phyloP scores from a whole-genome alignment of 1,284 basidiomycete species.

The Flammula alnicola region DNA sequence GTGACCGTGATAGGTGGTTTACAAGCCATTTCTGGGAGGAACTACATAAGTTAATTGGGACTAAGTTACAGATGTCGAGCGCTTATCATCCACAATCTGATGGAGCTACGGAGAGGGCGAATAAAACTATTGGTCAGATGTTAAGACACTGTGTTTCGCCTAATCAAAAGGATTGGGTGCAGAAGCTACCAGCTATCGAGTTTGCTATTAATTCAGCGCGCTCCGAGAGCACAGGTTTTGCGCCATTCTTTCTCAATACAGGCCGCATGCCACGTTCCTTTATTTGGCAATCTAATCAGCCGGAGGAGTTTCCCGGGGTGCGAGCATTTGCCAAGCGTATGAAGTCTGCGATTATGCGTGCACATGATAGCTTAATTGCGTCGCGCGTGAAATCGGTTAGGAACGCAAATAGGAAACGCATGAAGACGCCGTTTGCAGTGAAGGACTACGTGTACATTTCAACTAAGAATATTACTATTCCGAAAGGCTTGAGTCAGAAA shows the following conservation, averaged over 20 bases:
- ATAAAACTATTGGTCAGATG: too few relatives aligned
- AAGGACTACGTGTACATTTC: conserved; percentile 19
- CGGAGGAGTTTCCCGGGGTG: conserved; percentile 32
- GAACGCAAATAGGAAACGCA: conserved; percentile 31
- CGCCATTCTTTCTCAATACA: conserved; percentile 38
- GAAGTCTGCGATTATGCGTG: conserved; percentile 29
- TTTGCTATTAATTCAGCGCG: conserved; percentile 28
- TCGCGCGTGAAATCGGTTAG: conserved; percentile 31
- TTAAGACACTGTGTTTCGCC: too few relatives aligned
- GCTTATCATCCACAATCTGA: too few relatives aligned
- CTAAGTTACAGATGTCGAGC: too few relatives aligned
- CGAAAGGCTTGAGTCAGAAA: conserved; percentile 18
- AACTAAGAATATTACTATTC: conserved; percentile 18
- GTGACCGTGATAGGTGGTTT: conserved; percentile 48
- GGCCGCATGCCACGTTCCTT: conserved; percentile 30
- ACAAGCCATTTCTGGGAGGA: too few relatives aligned
- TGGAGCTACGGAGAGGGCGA: too few relatives aligned
- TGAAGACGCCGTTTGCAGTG: conserved; percentile 3
- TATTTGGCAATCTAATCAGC: conserved; percentile 28
- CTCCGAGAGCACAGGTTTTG: conserved; percentile 31
- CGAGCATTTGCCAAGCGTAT: conserved; percentile 28
- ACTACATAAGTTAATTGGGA: too few relatives aligned
- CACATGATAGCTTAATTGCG: conserved; percentile 37
- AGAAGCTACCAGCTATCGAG: conserved; percentile 21
- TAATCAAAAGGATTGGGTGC: too few relatives aligned